Base-by-base conservation (phyloP, 225 moss, liverwort and hornwort genomes). In the Marchantia polymorpha region DNA sequence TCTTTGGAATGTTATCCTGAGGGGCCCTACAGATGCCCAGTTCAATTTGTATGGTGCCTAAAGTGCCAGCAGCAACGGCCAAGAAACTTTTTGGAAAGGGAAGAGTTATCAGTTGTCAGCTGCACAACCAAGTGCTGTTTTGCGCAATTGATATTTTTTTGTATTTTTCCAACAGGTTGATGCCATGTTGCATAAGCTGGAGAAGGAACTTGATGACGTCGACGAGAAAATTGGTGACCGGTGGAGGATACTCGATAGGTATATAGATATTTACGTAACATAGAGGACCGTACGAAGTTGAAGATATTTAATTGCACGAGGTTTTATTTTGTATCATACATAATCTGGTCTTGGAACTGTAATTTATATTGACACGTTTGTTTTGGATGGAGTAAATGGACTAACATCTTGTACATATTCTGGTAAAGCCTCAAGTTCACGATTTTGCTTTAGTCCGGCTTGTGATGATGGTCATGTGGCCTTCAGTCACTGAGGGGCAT, bases 241-340 rank as follows among this genome's bases (percentile, higher is more conserved):
- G 49, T 99, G 99, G 99, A 91, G 93, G 84, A 90, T 99, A 64
- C 86, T 99, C 60, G 99, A 99, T 88, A 95, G 96, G 96, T 94
- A 83, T 20, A 54, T 69, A 22, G n/a, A n/a, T n/a, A n/a, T n/a
- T n/a, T 53, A 51, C 60, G 52, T 52, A 25, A 17, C 23, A 52
- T 53, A 52, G 10, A 51, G 51, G 50, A 51, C 39, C 39, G 39
- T 39, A 39, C 5, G 39, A 39, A 39, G 39, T 2, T 39, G 39
- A 39, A 39, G 39, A 39, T 39, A 39, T 39, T 39, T 2, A 39
- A 39, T 39, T 39, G 39, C 39, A 39, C 39, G 39, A 39, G 39
- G 39, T 39, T 39, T 39, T 39, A 39, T 39, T 39, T 39, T 2
- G n/a, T n/a, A n/a, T n/a, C n/a, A n/a, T n/a, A 2, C 39, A 39